These are phyloP conservation scores for Drechslerella stenobrocha DNA, from an alignment of 2,329 filamentous ascomycete genomes.

Conservation along the genomic window DNA sequence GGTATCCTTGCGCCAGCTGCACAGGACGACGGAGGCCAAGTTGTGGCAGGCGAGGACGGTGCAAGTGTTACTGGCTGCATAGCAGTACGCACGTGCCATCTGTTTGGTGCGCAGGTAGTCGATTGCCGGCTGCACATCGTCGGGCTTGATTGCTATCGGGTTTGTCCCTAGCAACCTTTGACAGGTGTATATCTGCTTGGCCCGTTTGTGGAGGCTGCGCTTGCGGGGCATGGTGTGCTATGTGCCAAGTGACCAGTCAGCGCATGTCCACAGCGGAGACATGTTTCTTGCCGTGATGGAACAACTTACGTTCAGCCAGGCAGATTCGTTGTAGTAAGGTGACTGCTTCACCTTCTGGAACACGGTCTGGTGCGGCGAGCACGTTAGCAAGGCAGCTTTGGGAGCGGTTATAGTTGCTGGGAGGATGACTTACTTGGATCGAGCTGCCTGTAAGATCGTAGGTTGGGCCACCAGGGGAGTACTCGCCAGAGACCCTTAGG, in stretches of 20 bases:
- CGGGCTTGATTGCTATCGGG: conserved; percentile 5
- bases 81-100: conserved; percentile 30
- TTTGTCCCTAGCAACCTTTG: conserved; percentile 2
- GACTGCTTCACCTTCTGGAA: not conserved
- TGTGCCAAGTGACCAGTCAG: too few relatives aligned
- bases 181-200: conserved; percentile 15
- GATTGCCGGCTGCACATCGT: conserved; percentile 7
- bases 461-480: conserved; percentile 19
- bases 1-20: not conserved
- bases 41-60: conserved; percentile 9
- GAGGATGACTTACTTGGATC: conserved; percentile 22
- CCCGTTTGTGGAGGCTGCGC: conserved; percentile 9
- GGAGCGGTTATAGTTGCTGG: too few relatives aligned
- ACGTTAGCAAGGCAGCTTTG: too few relatives aligned
- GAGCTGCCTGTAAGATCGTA: conserved; percentile 6
- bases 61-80: conserved; percentile 5
- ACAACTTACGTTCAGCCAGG: conserved; percentile 9
- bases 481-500: conserved; percentile 22
- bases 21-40: conserved; percentile 12
- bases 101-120: conserved; percentile 1
- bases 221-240: too few relatives aligned
- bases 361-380: not conserved
- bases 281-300: too few relatives aligned
- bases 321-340: conserved; percentile 6
- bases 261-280: not conserved